These are phyloP conservation scores for Tagetes patula DNA, from an alignment of 129 eudicot species.

Conservation along the genomic window DNA sequence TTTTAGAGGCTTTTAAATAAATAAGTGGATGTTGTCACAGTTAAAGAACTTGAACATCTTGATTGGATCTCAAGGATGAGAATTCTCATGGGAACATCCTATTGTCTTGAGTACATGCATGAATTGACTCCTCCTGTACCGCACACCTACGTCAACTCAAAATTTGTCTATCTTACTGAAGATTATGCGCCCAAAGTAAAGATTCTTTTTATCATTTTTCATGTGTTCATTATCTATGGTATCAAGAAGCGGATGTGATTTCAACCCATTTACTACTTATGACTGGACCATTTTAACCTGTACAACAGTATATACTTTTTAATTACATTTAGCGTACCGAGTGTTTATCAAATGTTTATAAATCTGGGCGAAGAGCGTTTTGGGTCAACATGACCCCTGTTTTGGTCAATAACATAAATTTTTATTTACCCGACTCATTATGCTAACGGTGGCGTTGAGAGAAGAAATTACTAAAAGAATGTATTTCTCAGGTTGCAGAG, in stretches of 20 bases:
- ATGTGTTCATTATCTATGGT: not conserved
- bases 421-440: too few species aligned
- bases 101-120: conserved; percentile 88
- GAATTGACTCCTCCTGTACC: conserved; percentile 68
- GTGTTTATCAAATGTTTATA: not conserved
- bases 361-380: not conserved
- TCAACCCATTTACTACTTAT: too few species aligned
- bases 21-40: conserved; percentile 35
- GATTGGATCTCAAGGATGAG: conserved; percentile 89
- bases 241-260: not conserved
- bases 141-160: conserved; percentile 50
- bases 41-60: conserved; percentile 76
- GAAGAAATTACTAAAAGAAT: conserved; percentile 7
- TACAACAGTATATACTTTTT: not conserved
- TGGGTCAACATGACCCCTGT: not conserved
- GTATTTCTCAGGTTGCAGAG: conserved; percentile 59
- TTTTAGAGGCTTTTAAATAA: not conserved
- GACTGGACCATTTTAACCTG: too few species aligned
- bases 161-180: conserved; percentile 61
- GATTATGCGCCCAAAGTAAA: conserved; percentile 97
- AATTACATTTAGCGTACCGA: not conserved
- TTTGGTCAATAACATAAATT: not conserved
- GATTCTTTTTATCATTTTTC: not conserved
- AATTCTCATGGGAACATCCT: conserved; percentile 82
- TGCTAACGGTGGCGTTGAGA: too few species aligned